These are phyloP conservation scores for Trichoderma sp. DNA, from an alignment of 2,329 filamentous ascomycete species.

Conservation along the genomic window DNA sequence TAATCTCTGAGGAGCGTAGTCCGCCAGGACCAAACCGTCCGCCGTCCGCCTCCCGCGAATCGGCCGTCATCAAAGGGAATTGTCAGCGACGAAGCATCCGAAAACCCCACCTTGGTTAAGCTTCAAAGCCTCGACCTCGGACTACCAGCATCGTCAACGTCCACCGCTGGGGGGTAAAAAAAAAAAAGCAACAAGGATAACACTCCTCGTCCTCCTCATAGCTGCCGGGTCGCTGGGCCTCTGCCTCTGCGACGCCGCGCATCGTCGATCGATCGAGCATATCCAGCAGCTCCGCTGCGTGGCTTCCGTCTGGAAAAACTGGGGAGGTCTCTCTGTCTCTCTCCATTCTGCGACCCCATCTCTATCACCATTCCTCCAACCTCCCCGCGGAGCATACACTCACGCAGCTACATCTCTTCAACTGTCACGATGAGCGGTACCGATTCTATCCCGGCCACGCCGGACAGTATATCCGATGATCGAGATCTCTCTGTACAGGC, in stretches of 20 bases:
- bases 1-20: constrained; percentile 23
- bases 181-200: not conserved
- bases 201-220: constrained; percentile 4
- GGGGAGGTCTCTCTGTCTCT: constrained; percentile 8
- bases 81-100: constrained; percentile 24
- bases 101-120: constrained; percentile 23
- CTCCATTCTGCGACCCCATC: not conserved
- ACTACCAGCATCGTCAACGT: constrained; percentile 14
- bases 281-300: constrained; percentile 15
- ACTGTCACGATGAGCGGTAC: constrained; percentile 36
- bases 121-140: constrained; percentile 23
- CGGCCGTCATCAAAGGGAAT: constrained; percentile 19
- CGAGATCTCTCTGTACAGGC: constrained; percentile 44
- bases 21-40: constrained; percentile 24
- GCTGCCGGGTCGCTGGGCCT: constrained; percentile 26
- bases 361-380: not conserved
- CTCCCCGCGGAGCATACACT: constrained; percentile 1
- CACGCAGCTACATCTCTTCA: not conserved
- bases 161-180: constrained; percentile 1
- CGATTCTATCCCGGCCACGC: constrained; percentile 50
- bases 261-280: constrained; percentile 8
- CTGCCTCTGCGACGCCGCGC: constrained; percentile 19
- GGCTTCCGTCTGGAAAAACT: not conserved
- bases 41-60: constrained; percentile 28
- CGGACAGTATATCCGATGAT: constrained; percentile 49